Evolutionary conservation across 2,329 filamentous ascomycete species (phyloP).

Genomic region (Zasmidium angulare): DNA sequence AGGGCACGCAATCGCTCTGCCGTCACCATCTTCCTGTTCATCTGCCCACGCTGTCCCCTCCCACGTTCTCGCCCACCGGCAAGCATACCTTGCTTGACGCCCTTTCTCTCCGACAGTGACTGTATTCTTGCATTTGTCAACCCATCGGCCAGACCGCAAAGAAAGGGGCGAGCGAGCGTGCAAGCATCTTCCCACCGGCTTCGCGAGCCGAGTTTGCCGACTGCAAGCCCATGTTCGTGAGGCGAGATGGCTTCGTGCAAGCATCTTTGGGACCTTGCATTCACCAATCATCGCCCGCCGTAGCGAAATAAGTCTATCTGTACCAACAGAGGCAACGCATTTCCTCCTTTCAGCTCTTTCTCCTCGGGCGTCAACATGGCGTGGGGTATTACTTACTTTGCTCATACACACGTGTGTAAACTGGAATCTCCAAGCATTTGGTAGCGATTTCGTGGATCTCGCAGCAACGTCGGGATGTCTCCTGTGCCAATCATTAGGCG

Average conservation of each 20-base stretch:
- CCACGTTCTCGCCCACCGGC: neutral
- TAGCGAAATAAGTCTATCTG: neutral
- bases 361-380: neutral
- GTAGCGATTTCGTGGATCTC: neutral
- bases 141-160: neutral
- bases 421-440: neutral
- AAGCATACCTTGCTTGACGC: neutral
- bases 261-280: neutral
- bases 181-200: neutral
- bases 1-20: constrained; percentile 3
- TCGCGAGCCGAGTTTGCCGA: neutral
- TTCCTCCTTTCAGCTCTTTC: neutral
- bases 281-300: neutral
- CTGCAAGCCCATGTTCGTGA: neutral
- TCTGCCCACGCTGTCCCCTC: neutral
- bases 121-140: neutral
- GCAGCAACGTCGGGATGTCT: neutral
- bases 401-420: neutral
- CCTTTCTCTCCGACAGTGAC: neutral
- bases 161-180: neutral
- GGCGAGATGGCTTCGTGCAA: neutral
- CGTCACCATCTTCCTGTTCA: neutral
- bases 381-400: neutral
- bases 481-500: constrained; percentile 4
- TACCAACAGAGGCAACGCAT: neutral